Conservation (phyloP, 139 green algal species). For the Tetratostichococcus sp. region DNA sequence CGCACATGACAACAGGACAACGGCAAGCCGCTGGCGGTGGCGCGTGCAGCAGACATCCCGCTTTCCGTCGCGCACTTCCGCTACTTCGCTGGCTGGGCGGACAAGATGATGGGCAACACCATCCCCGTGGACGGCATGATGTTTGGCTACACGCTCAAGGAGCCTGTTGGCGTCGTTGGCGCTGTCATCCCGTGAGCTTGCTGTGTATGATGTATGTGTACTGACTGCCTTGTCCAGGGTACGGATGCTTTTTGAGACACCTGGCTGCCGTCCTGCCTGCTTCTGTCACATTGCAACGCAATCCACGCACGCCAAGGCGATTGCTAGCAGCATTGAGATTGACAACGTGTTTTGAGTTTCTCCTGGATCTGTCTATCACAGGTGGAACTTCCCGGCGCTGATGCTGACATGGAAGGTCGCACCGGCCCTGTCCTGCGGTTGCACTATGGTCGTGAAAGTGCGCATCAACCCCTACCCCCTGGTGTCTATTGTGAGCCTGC, state of each 20-base stretch:
- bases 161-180: constrained; percentile 44
- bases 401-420: constrained; percentile 56
- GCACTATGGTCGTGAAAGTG: constrained; percentile 50
- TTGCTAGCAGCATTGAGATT: no score
- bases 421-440: constrained; percentile 47
- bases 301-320: no score
- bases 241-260: no score
- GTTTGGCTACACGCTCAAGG: constrained; percentile 32
- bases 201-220: no score
- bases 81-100: constrained; percentile 62
- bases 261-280: no score
- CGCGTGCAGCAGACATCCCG: constrained; percentile 37
- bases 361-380: background rate
- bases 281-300: no score
- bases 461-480: background rate
- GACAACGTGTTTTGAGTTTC: no score
- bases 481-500: no score
- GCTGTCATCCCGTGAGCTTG: constrained; percentile 59
- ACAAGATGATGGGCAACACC: constrained; percentile 69
- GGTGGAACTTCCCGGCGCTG: constrained; percentile 40
- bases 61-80: constrained; percentile 11
- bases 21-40: constrained; percentile 48
- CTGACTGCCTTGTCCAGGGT: no score
- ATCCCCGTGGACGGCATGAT: constrained; percentile 41
- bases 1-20: constrained; percentile 57